phyloP scores from a whole-genome alignment of 164 flowering plant genomes.

The Saururus chinensis region DNA sequence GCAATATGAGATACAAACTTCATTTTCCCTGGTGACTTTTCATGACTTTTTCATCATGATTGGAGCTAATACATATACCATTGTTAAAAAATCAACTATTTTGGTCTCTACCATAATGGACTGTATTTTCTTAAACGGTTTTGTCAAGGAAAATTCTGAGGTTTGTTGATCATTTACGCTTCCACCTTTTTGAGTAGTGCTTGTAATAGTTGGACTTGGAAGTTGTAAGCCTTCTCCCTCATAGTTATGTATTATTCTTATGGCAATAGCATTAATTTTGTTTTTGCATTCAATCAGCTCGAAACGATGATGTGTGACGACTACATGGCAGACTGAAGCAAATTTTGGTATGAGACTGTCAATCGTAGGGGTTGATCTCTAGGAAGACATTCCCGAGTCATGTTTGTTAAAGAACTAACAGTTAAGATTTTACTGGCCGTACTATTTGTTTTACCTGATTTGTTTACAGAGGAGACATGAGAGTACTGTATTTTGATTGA shows the following conservation, averaged over 20 bases:
- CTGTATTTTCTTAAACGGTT: too few species aligned
- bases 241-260: not conserved
- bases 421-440: not conserved
- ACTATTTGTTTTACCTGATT: not conserved
- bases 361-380: not conserved
- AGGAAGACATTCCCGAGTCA: not conserved
- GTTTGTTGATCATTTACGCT: too few species aligned
- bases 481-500: not conserved
- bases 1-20: too few species aligned
- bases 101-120: too few species aligned
- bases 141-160: too few species aligned
- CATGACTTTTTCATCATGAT: too few species aligned
- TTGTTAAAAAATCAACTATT: too few species aligned
- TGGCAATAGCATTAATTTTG: not conserved
- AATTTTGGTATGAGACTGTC: not conserved
- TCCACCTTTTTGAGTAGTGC: too few species aligned
- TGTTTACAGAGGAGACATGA: not conserved
- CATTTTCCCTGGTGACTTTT: too few species aligned
- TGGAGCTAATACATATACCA: too few species aligned
- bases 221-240: not conserved
- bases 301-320: not conserved
- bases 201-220: not conserved
- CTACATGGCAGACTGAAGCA: not conserved
- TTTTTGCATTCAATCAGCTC: constrained; percentile 1
- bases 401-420: too few species aligned